Percentiles rank a stretch among this genome's conserved stretches.
phyloP scores from a whole-genome alignment of 202 grass and related monocot species.

The Dendrocalamus latiflorus region DNA sequence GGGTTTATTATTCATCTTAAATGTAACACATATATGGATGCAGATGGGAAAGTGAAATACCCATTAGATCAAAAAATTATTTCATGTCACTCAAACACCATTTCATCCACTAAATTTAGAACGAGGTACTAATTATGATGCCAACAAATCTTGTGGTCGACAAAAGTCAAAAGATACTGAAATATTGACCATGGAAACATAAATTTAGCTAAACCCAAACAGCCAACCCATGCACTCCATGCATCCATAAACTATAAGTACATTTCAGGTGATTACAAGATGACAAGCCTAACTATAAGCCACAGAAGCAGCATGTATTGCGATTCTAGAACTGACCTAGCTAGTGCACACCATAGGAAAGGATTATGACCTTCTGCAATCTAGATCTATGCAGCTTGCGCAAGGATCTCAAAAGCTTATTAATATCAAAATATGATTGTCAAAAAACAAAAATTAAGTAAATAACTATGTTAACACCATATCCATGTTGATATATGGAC shows the following conservation, averaged over 20 bases:
- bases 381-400: background rate
- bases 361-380: background rate
- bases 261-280: background rate
- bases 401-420: background rate
- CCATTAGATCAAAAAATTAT: background rate
- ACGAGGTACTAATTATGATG: background rate
- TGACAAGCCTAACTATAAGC: background rate
- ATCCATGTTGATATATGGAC: background rate
- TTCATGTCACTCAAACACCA: background rate
- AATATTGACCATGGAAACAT: background rate
- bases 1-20: slow-evolving; percentile 7
- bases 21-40: background rate
- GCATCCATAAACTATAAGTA: background rate
- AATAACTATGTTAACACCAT: background rate
- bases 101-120: slow-evolving; percentile 6
- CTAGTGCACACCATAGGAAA: background rate
- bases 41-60: background rate
- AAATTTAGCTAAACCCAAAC: background rate
- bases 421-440: background rate
- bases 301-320: background rate
- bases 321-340: background rate
- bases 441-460: background rate
- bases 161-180: background rate
- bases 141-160: background rate
- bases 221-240: background rate